A percentile compares a stretch with the other conserved stretches of the same genome.
phyloP scores from a whole-genome alignment of 352 stramenopile species.

The Phytophthora sp. region DNA sequence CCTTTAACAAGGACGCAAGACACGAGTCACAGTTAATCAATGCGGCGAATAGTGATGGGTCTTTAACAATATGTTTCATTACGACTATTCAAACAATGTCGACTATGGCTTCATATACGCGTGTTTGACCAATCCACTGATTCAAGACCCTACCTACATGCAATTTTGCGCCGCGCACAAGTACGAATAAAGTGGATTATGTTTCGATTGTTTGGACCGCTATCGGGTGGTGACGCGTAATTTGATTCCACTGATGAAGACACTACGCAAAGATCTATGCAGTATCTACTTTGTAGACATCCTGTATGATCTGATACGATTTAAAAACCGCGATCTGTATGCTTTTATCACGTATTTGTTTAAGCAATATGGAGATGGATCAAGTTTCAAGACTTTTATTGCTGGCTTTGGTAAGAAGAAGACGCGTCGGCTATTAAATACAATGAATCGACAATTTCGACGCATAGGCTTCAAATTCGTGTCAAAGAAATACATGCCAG shows the following conservation, averaged over 20 bases:
- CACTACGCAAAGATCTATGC: conserved; percentile 27
- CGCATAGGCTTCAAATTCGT: too few species aligned
- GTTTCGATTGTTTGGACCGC: conserved; percentile 6
- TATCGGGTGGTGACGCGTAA: conserved; percentile 19
- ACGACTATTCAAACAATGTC: conserved; percentile 15
- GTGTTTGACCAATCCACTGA: conserved; percentile 1
- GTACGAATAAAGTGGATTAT: background rate
- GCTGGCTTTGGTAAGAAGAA: too few species aligned
- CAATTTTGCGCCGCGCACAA: conserved; percentile 7
- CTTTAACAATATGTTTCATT: conserved; percentile 14
- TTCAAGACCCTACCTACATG: background rate
- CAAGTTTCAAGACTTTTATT: too few species aligned
- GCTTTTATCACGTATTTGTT: background rate
- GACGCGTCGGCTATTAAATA: too few species aligned
- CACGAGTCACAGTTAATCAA: background rate
- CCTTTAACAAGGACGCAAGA: conserved; percentile 5
- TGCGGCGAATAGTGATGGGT: background rate
- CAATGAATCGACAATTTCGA: too few species aligned
- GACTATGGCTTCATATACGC: conserved; percentile 8
- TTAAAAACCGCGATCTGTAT: conserved; percentile 10
- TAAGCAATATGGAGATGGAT: too few species aligned
- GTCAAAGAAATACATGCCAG: too few species aligned
- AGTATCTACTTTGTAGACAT: conserved; percentile 32
- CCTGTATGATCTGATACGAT: conserved; percentile 25
- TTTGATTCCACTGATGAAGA: conserved; percentile 28